phyloP scores from a whole-genome alignment of 2,329 filamentous ascomycete genomes.

The Neonectria punicea region DNA sequence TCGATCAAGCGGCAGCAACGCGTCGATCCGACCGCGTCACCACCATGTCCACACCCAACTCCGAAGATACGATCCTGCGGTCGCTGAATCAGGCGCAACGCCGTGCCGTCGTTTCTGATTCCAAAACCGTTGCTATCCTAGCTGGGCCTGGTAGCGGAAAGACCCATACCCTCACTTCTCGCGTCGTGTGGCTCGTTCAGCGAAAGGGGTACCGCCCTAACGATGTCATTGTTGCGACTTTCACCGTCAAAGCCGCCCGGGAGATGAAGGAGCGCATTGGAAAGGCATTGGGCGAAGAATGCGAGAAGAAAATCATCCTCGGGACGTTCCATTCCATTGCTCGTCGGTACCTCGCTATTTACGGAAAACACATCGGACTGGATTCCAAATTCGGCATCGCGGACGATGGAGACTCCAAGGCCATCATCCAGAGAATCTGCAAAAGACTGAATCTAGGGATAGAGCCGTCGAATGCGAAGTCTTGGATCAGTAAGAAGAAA shows the following conservation, averaged over 20 bases:
- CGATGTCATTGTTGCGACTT: conserved; percentile 94
- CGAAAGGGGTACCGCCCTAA: conserved; percentile 78
- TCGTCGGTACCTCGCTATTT: conserved; percentile 82
- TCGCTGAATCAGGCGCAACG: conserved; percentile 66
- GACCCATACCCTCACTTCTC: conserved; percentile 92
- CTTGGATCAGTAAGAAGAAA: conserved; percentile 79
- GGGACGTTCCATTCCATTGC: conserved; percentile 97
- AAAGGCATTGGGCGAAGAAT: conserved; percentile 79
- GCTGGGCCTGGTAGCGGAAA: conserved; percentile 82
- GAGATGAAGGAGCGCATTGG: conserved; percentile 94
- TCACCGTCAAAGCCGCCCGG: conserved; percentile 92
- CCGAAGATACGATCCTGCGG: conserved; percentile 52
- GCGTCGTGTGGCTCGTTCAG: conserved; percentile 88
- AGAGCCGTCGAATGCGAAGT: conserved; percentile 76
- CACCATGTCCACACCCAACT: conserved; percentile 42
- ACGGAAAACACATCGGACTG: conserved; percentile 86
- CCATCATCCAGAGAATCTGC: conserved; percentile 84
- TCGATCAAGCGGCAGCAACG: conserved; percentile 22
- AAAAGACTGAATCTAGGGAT: conserved; percentile 76
- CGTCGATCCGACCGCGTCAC: conserved; percentile 36
- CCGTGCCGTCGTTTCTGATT: conserved; percentile 64
- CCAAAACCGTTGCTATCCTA: conserved; percentile 71
- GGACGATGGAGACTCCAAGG: conserved; percentile 81
- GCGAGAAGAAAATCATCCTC: conserved; percentile 81
- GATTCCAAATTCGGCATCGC: conserved; percentile 89